These are phyloP conservation scores for Komagataella kurtzmanii DNA, from an alignment of 805 yeast species.

Conservation along the genomic window DNA sequence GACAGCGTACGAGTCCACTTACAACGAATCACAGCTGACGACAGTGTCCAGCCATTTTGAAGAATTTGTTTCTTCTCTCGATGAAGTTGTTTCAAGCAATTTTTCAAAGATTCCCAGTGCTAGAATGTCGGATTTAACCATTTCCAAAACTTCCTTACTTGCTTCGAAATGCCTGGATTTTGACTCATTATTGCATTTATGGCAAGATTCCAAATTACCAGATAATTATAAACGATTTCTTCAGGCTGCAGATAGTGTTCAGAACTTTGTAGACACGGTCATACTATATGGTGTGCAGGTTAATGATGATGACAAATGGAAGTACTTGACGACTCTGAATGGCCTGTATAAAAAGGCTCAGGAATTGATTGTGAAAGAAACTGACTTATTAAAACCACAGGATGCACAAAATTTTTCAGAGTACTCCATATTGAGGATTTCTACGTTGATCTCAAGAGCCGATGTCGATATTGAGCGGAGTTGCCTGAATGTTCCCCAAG, in stretches of 20 bases:
- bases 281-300: slow-evolving; percentile 8
- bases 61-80: slow-evolving; percentile 7
- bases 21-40: slow-evolving; percentile 2
- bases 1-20: slow-evolving; percentile 13
- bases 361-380: slow-evolving; percentile 14
- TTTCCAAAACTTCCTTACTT: slow-evolving; percentile 12
- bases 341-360: slow-evolving; percentile 24
- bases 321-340: slow-evolving; percentile 22
- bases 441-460: slow-evolving; percentile 33
- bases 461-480: slow-evolving; percentile 39
- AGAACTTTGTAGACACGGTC: slow-evolving; percentile 26
- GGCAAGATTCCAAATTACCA: slow-evolving; percentile 20
- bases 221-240: slow-evolving; percentile 22
- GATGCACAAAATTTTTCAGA: slow-evolving; percentile 15
- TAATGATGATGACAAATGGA: slow-evolving; percentile 21
- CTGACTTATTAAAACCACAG: slow-evolving; percentile 5
- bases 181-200: slow-evolving; percentile 15
- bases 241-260: slow-evolving; percentile 28
- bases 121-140: background rate
- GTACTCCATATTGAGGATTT: slow-evolving; percentile 13
- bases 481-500: slow-evolving; percentile 17
- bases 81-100: slow-evolving; percentile 7
- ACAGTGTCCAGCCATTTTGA: background rate
- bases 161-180: slow-evolving; percentile 17
- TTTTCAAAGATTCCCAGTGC: slow-evolving; percentile 8